Evolutionary conservation across 768 basidiomycete genomes (phyloP).

Genomic region (Lepiota brunneoincarnata): DNA sequence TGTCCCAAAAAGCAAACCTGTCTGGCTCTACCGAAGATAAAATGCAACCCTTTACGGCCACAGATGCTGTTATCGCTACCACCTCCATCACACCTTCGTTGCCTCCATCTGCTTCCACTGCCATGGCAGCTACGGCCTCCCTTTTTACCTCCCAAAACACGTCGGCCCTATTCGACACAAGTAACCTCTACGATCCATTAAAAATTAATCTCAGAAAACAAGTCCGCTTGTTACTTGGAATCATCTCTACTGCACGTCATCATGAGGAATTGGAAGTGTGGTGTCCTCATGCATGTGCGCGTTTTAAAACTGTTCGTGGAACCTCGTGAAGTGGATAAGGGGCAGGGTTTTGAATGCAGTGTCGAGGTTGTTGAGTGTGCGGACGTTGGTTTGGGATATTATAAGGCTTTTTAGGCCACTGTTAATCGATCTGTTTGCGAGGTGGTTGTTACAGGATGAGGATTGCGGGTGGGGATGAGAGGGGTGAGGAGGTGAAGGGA

Average conservation of each 20-base stretch:
- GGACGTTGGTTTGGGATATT: conserved; percentile 31
- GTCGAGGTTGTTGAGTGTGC: conserved; percentile 6
- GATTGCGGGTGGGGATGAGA: conserved; percentile 47
- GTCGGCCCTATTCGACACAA: conserved; percentile 1
- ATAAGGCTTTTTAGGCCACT: conserved; percentile 73
- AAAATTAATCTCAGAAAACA: conserved; percentile 57
- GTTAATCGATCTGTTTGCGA: conserved; percentile 72
- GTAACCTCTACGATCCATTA: conserved; percentile 48
- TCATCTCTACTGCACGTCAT: conserved; percentile 32
- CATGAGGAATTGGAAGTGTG: conserved; percentile 23
- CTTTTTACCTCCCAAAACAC: conserved; percentile 10
- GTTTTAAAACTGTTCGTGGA: background rate
- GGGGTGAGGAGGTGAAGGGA: conserved; percentile 41
- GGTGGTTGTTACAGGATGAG: conserved; percentile 64
- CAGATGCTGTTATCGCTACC: conserved; percentile 23
- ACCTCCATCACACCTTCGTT: background rate
- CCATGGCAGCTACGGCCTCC: conserved; percentile 4
- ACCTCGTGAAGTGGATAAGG: background rate
- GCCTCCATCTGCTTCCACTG: background rate
- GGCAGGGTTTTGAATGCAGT: conserved; percentile 3
- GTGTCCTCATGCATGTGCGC: background rate
- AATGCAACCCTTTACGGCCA: conserved; percentile 20
- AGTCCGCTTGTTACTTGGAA: conserved; percentile 41
- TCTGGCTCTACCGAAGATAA: conserved; percentile 9
- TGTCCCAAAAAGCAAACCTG: conserved; percentile 2